Conservation (phyloP, 1,284 basidiomycete species). For the Ceratobasidium papillatum region DNA sequence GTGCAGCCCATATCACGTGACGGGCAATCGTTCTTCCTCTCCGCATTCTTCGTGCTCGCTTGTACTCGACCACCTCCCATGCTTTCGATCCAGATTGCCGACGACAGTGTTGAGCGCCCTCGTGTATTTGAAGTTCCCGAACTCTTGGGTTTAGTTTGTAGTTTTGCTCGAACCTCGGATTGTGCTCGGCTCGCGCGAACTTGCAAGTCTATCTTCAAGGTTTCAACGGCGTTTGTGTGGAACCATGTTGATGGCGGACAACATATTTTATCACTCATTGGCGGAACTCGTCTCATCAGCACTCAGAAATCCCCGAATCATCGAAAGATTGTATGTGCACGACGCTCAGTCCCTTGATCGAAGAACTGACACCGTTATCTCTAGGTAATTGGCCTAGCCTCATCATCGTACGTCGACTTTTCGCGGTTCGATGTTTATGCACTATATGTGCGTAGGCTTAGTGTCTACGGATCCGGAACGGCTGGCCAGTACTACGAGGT, state of each 20-base stretch:
- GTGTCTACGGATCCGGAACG: neutral
- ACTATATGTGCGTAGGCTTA: slow-evolving; percentile 5
- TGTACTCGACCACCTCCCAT: neutral
- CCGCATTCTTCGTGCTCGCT: neutral
- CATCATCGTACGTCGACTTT: slow-evolving; percentile 9
- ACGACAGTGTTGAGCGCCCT: neutral
- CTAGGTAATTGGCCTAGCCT: slow-evolving; percentile 24
- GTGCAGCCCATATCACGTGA: neutral
- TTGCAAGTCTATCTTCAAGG: slow-evolving; percentile 2
- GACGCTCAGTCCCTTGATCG: neutral
- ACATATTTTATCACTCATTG: slow-evolving; percentile 1
- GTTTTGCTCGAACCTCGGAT: slow-evolving; percentile 12
- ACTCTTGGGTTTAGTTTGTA: slow-evolving; percentile 23
- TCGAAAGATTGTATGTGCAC: slow-evolving; percentile 14
- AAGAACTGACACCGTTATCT: neutral
- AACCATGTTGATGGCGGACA: slow-evolving; percentile 22
- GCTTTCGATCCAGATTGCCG: neutral
- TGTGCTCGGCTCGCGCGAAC: slow-evolving; percentile 14
- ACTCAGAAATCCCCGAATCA: neutral
- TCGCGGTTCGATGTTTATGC: slow-evolving; percentile 25
- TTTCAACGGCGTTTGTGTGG: slow-evolving; percentile 26
- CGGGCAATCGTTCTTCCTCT: neutral
- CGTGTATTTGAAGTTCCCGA: slow-evolving; percentile 21
- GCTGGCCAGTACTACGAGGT: slow-evolving; percentile 12
- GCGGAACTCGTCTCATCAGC: neutral